Conservation (phyloP, 2,329 filamentous ascomycete species). For the Ceratocystis diversiconidia region DNA sequence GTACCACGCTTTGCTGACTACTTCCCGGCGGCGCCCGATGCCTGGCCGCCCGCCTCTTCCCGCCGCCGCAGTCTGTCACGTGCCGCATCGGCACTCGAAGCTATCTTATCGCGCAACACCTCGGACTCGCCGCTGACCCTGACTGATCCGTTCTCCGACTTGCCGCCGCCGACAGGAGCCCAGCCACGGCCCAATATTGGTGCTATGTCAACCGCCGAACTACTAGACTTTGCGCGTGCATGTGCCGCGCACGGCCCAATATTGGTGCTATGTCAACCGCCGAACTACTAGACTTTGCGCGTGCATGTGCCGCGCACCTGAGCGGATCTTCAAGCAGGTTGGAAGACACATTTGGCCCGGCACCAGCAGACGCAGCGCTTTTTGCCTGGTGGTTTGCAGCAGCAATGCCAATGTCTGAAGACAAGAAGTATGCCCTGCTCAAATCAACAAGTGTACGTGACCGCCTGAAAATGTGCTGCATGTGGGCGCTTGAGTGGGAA, state of each 20-base stretch:
- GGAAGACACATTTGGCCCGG: conserved; percentile 58
- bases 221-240: conserved; percentile 49
- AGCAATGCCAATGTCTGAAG: conserved; percentile 60
- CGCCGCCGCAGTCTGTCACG: neutral
- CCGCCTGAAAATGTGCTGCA: conserved; percentile 66
- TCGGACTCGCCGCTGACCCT: neutral
- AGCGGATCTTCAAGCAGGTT: conserved; percentile 56
- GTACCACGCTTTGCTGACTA: neutral
- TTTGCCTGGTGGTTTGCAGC: conserved; percentile 90
- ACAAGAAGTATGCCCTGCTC: conserved; percentile 66
- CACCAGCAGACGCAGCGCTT: conserved; percentile 57
- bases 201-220: conserved; percentile 51
- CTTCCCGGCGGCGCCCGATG: neutral
- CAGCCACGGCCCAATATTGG: conserved; percentile 19
- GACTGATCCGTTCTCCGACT: conserved; percentile 12
- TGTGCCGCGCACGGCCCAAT: conserved; percentile 39
- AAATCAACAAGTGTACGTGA: conserved; percentile 62
- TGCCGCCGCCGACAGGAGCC: neutral
- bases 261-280: conserved; percentile 47
- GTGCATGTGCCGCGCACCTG: conserved; percentile 43
- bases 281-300: conserved; percentile 49
- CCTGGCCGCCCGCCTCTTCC: neutral
- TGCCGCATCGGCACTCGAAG: neutral
- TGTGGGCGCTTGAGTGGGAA: conserved; percentile 64
- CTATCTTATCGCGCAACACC: neutral